These are phyloP conservation scores for Euphorbia tirucalli DNA, from an alignment of 345 rosid genomes.

Conservation along the genomic window DNA sequence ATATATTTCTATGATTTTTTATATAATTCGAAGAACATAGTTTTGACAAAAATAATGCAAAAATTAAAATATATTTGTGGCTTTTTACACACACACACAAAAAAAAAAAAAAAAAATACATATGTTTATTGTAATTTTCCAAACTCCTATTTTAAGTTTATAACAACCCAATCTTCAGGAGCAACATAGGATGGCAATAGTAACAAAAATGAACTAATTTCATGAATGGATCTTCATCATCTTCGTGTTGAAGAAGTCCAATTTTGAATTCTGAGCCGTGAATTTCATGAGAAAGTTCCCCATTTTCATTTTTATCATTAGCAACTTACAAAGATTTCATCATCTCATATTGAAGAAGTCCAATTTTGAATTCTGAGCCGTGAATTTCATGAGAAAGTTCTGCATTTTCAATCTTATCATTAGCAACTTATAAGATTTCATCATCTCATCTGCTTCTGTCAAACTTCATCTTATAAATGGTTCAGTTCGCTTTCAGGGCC, in stretches of 20 bases:
- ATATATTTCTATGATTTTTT: no score
- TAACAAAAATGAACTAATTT: not conserved
- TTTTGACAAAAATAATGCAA: no score
- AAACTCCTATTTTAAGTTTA: no score
- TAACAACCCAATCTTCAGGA: no score
- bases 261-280: constrained; percentile 24
- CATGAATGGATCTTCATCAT: constrained; percentile 1
- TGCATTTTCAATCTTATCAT: constrained; percentile 15
- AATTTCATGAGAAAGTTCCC: constrained; percentile 13
- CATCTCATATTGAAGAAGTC: constrained; percentile 7
- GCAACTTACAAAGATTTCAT: no score
- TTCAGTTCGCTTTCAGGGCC: constrained; percentile 27
- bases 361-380: constrained; percentile 23
- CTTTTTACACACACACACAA: no score
- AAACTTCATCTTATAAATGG: constrained; percentile 36
- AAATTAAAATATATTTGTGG: no score
- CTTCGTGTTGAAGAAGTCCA: constrained; percentile 3
- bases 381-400: constrained; percentile 15
- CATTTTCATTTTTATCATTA: constrained; percentile 15
- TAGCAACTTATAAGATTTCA: constrained; percentile 28
- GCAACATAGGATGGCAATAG: no score
- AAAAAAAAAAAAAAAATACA: no score
- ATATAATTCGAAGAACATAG: no score
- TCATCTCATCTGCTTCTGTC: constrained; percentile 31
- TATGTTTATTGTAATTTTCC: no score